Evolutionary conservation across 495 filamentous ascomycete genomes (phyloP), one percentile per base, ranked within the genome.

Genomic region (Trichoderma asperelloides): DNA sequence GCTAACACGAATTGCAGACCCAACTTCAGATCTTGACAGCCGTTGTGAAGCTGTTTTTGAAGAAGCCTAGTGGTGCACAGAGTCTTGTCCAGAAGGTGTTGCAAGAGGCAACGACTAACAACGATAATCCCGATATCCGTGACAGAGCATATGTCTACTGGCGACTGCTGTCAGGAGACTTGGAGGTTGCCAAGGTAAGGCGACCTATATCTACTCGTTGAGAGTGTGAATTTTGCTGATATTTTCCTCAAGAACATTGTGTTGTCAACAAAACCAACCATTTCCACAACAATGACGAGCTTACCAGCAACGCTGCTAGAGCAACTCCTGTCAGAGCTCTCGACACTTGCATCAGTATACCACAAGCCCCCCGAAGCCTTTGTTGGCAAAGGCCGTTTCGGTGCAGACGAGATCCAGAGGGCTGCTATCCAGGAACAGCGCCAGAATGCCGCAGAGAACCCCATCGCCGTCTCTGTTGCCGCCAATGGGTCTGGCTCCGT

Each of bases 71-170:
- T 71, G 86, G 87, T 68, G 88, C 87, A 45, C 95, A 97, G 78
- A 87, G 88, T 23, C 81, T 98, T 1, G 95, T 98, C 1, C 92
- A 96, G 72, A 95, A 93, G 70, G 93, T 97, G 2, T 83, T 98
- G 28, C 92, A 97, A 76, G 84, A 88, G 2, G 94, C 95, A 25
- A 98, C 95, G 6, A 89, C 89, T 28, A 92, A 97, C 74, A 97
- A 91, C 68, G 95, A 98, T 74, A 98, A 98, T 76, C 94, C 95
- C 0, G 95, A 98, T 78, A 91, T 98, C 70, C 88, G 95, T 68
- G 95, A 98, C 76, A 86, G 95, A 76, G 95, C 95, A 25, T 98
- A 98, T 73, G 92, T 98, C 64, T 98, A 98, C 80, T 98, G 95
- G 95, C 90, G 95, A 68, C 81, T 98, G 30, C 82, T 98, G n/a